phyloP scores from a whole-genome alignment of 176 grass and related monocot species.

The Triticum urartu region DNA sequence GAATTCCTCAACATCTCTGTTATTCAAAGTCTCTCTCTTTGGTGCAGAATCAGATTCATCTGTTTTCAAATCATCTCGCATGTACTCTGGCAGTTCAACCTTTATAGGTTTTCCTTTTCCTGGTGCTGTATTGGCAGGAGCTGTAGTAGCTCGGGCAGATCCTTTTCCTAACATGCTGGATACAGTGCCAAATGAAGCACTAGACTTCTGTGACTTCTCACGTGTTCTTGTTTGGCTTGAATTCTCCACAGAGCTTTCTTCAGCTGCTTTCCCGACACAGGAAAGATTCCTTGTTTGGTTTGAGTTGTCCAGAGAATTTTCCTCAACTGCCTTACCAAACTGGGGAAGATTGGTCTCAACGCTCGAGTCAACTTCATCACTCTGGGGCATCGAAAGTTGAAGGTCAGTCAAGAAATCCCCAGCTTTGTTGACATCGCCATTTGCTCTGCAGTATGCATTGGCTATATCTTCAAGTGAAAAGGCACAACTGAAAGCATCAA shows the following conservation, averaged over 20 bases:
- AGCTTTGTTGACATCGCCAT: conserved; percentile 67
- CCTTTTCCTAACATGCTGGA: conserved; percentile 72
- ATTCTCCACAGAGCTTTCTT: conserved; percentile 28
- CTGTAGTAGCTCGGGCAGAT: conserved; percentile 25
- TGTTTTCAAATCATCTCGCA: conserved; percentile 39
- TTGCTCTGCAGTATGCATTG: conserved; percentile 67
- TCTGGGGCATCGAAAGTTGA: conserved; percentile 44
- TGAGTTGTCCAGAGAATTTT: conserved; percentile 20
- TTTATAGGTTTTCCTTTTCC: conserved; percentile 67
- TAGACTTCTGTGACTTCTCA: conserved; percentile 59
- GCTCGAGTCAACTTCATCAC: conserved; percentile 37
- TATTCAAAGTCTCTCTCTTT: conserved; percentile 51
- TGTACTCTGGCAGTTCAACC: conserved; percentile 64
- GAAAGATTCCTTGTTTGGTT: conserved; percentile 20
- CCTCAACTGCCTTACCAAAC: conserved; percentile 24
- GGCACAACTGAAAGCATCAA: conserved; percentile 66
- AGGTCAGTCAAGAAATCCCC: conserved; percentile 63
- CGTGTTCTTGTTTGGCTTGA: conserved; percentile 29
- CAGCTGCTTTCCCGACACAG: conserved; percentile 27
- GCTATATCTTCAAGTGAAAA: conserved; percentile 89
- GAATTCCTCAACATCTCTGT: conserved; percentile 85
- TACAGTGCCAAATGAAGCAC: conserved; percentile 72
- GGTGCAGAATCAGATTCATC: conserved; percentile 46
- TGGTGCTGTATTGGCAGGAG: conserved; percentile 36
- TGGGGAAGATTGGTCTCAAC: conserved; percentile 29